A percentile compares a stretch with the other conserved stretches of the same genome.
Conservation (phyloP, 2,329 filamentous ascomycete species). For the Alternaria solani region DNA sequence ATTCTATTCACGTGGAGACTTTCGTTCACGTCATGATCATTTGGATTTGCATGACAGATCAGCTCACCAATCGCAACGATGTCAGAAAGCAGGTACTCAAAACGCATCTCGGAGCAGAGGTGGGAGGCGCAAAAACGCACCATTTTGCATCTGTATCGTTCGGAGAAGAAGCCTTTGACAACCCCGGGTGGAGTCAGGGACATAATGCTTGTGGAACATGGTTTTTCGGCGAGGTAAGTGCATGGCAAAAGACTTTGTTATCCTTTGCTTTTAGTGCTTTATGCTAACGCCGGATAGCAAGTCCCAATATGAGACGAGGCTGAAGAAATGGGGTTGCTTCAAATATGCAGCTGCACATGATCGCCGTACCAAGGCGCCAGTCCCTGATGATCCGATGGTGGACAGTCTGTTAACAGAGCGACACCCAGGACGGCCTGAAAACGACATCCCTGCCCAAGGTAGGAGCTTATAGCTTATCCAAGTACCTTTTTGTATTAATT, state of each 20-base stretch:
- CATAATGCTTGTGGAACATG: background rate
- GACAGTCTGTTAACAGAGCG: background rate
- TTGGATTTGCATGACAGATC: background rate
- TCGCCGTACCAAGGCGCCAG: background rate
- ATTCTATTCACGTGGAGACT: fast-evolving
- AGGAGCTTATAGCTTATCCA: too few species aligned
- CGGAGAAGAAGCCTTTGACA: background rate
- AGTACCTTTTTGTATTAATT: too few species aligned
- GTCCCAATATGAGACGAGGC: background rate
- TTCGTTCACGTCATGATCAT: fast-evolving
- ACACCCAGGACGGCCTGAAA: too few species aligned
- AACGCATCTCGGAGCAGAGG: background rate
- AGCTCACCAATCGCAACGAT: background rate
- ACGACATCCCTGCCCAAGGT: too few species aligned
- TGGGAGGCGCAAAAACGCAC: background rate
- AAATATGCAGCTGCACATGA: background rate
- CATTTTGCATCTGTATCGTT: background rate
- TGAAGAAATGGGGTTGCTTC: background rate
- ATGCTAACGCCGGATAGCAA: background rate
- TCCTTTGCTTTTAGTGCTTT: fast-evolving
- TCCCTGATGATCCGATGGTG: fast-evolving
- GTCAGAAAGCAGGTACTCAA: background rate
- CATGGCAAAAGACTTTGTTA: background rate
- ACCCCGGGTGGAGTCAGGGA: background rate
- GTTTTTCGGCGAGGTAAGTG: background rate